Evolutionary conservation across 768 basidiomycete species (phyloP), one percentile per base, ranked within the genome.

Genomic region (Boletellus ananiceps): DNA sequence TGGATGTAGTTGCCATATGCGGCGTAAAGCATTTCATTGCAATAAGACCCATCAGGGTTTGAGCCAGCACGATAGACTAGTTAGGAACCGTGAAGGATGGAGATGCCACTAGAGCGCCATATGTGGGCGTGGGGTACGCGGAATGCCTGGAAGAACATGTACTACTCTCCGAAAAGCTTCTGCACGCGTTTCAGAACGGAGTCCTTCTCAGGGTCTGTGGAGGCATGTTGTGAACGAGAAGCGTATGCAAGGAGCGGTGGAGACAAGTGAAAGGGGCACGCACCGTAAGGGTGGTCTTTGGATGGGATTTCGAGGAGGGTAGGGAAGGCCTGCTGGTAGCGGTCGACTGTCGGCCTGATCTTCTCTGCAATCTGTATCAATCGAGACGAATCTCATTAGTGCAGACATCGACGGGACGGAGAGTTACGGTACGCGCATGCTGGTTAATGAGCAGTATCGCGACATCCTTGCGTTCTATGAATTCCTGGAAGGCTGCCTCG

Each of bases 401-500:
- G 49, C 32, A 15, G 33, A 44, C 29, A 35, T 42, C 13, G 19
- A 25, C 23, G 23, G 23, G 23, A 38, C 18, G 37, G 37, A 33
- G 40, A 19, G 32, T 41, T 33, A 27, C 15, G 40, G 34, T 19
- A 71, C 88, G 59, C 55, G 93, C 95, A 77, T 99, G 93, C 69
- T 99, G 96, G 75, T 98, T 99, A 63, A 99, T 97, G 59, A 99
- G 76, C 13, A 99, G 73, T 57, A 99, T 97, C 38, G 94, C 96
- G 46, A 98, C 85, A 63, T 99, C 96, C 63, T 86, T 87, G 51
- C 96, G 83, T 66, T 92, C 83, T 2, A 93, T 97, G 70, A 88
- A 97, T 52, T 96, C 93, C 62, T 93, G 83, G 68, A 99, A 99
- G 7, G 90, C 81, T 21, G 83, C 78, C 68, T 99, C 96, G 57